Evolutionary conservation across 2,329 filamentous ascomycete species (phyloP).

Genomic region (Zopfia rhizophila): DNA sequence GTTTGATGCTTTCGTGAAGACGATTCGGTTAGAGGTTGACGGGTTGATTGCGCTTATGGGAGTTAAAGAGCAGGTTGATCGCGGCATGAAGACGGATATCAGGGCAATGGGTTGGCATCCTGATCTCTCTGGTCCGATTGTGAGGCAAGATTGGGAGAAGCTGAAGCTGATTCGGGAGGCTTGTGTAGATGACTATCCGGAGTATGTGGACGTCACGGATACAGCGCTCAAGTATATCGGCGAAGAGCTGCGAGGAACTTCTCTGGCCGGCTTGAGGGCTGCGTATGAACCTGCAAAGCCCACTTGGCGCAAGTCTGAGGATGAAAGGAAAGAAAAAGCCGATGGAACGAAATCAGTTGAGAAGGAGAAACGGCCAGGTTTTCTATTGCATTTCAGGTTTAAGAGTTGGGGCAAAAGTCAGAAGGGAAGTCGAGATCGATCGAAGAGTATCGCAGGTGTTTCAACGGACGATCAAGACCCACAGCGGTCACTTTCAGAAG

Average conservation of each 20-base stretch:
- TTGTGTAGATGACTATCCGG: constrained; percentile 55
- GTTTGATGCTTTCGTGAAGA: constrained; percentile 54
- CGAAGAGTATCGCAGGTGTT: constrained; percentile 30
- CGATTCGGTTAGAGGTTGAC: constrained; percentile 56
- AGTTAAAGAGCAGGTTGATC: constrained; percentile 56
- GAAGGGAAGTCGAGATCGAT: constrained; percentile 16
- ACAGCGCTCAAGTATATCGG: constrained; percentile 57
- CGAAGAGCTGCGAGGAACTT: constrained; percentile 41
- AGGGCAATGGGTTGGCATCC: constrained; percentile 61
- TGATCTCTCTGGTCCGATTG: constrained; percentile 48
- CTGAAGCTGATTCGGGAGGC: constrained; percentile 57
- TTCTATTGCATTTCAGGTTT: constrained; percentile 42
- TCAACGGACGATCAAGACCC: constrained; percentile 28
- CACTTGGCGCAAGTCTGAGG: constrained; percentile 2
- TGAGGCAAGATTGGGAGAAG: constrained; percentile 52
- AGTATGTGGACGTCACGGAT: constrained; percentile 55
- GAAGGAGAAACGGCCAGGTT: constrained; percentile 43
- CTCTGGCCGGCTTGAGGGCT: constrained; percentile 30
- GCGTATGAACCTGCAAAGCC: constrained; percentile 23
- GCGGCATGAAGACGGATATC: constrained; percentile 57
- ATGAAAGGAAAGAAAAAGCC: neutral
- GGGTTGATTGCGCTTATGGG: constrained; percentile 55
- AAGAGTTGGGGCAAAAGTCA: constrained; percentile 39
- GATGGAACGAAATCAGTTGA: constrained; percentile 27
- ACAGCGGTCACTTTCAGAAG: constrained; percentile 41